Base-by-base conservation (phyloP, 169 alveolate species). In the Besnoitia besnoiti region DNA sequence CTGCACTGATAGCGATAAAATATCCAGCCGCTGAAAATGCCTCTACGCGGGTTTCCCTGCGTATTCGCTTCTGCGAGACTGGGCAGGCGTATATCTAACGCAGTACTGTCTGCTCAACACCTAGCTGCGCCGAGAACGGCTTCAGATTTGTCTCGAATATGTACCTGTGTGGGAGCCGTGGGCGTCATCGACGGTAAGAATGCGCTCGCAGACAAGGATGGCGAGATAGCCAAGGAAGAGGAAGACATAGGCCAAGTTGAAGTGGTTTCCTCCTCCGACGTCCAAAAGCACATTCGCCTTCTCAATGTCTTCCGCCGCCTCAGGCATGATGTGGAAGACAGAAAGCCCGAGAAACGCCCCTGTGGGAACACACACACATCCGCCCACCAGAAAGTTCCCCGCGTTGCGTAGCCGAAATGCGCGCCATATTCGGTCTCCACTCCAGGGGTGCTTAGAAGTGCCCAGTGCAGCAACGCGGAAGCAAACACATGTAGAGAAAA, bases 281-380 rank as follows among this genome's bases (percentile, higher is more conserved):
- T 88, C 42, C 50, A 88, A 33, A 46, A 55, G n/a, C 37, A 88
- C n/a, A 33, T 67, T 50, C 59, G 87, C 87, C n/a, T 39, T 46
- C n/a, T 59, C 85, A 40, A 88, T 50, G 79, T 35, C 44, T 37
- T 88, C 51, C 85, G 51, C 85, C 33, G 92, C 92, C 73, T 88
- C 92, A 35, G 92, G 92, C 92, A 88, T 62, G 8, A 88, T 88
- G 85, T 88, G 92, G 46, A 88, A 62, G 51, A 88, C 67, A 19
- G 85, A 85, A 10, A 88, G 75, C 16, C 85, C 92, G 39, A 88
- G 51, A 30, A 88, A 88, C 40, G 92, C 92, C 0, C 92, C 92
- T 88, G 61, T 16, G 24, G 37, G 42, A 19, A 85, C 12, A 24
- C 5, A n/a, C n/a, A n/a, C n/a, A n/a, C n/a, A n/a, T n/a, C n/a